Conservation (phyloP, 257 asterid genomes). For the Plectranthus barbatus region DNA sequence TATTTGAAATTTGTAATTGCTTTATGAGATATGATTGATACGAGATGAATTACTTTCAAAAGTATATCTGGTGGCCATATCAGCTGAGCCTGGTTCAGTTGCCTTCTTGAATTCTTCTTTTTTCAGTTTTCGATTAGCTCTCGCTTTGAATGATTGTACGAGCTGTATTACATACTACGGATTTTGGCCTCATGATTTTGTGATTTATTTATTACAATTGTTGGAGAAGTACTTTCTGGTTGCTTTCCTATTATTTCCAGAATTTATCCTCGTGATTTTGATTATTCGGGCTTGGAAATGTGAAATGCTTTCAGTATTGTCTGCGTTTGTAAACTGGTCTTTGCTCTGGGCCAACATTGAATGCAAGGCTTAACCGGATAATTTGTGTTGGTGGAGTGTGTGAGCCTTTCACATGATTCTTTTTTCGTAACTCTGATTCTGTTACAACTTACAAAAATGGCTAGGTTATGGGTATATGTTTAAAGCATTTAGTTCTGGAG, state of each 20-base stretch:
- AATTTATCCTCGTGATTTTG: slow-evolving; percentile 3
- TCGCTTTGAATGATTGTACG: background rate
- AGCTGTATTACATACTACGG: background rate
- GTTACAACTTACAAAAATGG: too few relatives aligned
- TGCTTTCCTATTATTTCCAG: too few relatives aligned
- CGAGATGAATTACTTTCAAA: too few relatives aligned
- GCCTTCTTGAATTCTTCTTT: background rate
- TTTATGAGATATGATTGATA: too few relatives aligned
- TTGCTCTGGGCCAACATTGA: background rate
- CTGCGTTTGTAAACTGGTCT: background rate
- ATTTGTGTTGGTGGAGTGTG: too few relatives aligned
- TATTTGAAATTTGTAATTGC: too few relatives aligned
- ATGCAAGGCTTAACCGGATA: slow-evolving; percentile 6
- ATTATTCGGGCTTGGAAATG: background rate
- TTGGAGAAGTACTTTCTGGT: too few relatives aligned
- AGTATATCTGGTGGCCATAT: too few relatives aligned
- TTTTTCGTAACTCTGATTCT: too few relatives aligned
- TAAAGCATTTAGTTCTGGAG: too few relatives aligned
- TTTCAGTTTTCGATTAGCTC: slow-evolving; percentile 5
- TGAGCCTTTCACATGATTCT: background rate
- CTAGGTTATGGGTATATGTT: too few relatives aligned
- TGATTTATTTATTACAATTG: too few relatives aligned
- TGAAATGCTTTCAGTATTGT: background rate
- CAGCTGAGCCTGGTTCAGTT: slow-evolving; percentile 14
- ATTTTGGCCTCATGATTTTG: background rate